These are phyloP conservation scores for Malus asiatica DNA, from an alignment of 306 rosid species.

Conservation along the genomic window DNA sequence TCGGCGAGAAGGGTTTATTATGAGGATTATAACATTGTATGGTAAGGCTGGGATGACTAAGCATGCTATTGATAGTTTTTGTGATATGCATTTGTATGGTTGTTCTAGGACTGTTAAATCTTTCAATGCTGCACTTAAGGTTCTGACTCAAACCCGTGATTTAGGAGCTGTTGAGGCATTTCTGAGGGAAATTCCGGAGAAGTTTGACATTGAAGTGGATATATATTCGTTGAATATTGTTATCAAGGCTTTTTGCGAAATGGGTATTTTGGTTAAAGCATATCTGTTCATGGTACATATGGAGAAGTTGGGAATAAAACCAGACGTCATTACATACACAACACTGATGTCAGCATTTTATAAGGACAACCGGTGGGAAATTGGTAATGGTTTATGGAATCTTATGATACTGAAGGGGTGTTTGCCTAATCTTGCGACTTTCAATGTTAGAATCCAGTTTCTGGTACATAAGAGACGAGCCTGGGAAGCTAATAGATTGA, in stretches of 20 bases:
- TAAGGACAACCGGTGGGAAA: constrained; percentile 29
- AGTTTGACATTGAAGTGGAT: constrained; percentile 41
- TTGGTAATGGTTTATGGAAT: constrained; percentile 80
- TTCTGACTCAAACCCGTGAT: constrained; percentile 37
- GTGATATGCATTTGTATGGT: constrained; percentile 43
- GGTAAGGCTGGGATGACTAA: constrained; percentile 65
- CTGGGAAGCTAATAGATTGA: constrained; percentile 60
- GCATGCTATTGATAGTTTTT: constrained; percentile 55
- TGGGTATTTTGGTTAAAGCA: constrained; percentile 34
- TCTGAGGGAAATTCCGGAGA: constrained; percentile 11
- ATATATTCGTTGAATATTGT: constrained; percentile 48
- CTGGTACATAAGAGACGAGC: constrained; percentile 40
- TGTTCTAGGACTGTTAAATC: constrained; percentile 64
- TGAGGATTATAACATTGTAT: constrained; percentile 57
- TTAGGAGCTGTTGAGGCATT: constrained; percentile 27
- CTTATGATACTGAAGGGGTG: constrained; percentile 60
- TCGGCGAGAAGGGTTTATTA: constrained; percentile 65
- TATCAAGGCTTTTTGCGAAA: constrained; percentile 51
- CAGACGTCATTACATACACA: constrained; percentile 64
- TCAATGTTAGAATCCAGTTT: constrained; percentile 67
- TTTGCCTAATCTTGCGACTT: constrained; percentile 53
- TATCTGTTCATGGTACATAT: constrained; percentile 44
- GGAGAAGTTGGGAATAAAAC: constrained; percentile 47
- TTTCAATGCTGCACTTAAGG: constrained; percentile 59
- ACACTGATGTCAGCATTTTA: constrained; percentile 65